Conservation (phyloP, 2,329 filamentous ascomycete genomes). For the Boeremia exigua region DNA sequence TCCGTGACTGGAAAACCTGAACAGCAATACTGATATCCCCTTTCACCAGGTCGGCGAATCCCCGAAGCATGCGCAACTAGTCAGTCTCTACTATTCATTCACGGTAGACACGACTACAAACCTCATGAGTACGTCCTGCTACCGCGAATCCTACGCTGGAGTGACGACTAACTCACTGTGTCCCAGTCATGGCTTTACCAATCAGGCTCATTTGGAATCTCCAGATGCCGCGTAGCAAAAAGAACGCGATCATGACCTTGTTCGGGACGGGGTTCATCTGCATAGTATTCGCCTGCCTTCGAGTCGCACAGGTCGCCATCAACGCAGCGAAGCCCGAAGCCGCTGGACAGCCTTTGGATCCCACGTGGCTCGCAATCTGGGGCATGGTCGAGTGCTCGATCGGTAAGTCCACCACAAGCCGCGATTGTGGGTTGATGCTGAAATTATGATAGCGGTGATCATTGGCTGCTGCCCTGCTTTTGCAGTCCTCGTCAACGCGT, state of each 20-base stretch:
- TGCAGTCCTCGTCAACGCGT: neutral
- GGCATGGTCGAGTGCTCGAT: no score
- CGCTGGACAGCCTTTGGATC: neutral
- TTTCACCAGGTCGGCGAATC: neutral
- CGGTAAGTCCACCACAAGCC: no score
- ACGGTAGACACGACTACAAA: slow-evolving; percentile 42
- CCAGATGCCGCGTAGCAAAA: slow-evolving; percentile 38
- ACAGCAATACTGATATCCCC: neutral
- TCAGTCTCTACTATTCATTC: slow-evolving; percentile 26
- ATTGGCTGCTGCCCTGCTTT: slow-evolving; percentile 1
- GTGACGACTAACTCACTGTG: neutral
- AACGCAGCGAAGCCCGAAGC: slow-evolving; percentile 29
- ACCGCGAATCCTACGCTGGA: neutral
- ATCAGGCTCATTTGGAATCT: slow-evolving; percentile 47
- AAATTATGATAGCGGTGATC: slow-evolving; percentile 39
- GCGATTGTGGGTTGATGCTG: slow-evolving; percentile 44
- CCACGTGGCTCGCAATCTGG: slow-evolving; percentile 35
- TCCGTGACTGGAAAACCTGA: slow-evolving; percentile 2
- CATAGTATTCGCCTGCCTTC: slow-evolving; percentile 28
- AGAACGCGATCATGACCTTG: slow-evolving; percentile 38
- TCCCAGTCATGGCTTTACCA: slow-evolving; percentile 46
- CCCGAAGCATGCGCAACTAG: slow-evolving; percentile 29
- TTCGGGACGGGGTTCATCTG: slow-evolving; percentile 30
- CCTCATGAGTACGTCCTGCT: slow-evolving; percentile 32
- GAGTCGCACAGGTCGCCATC: slow-evolving; percentile 39